phyloP scores from a whole-genome alignment of 2,329 filamentous ascomycete species.

The Calonectria henricotiae region DNA sequence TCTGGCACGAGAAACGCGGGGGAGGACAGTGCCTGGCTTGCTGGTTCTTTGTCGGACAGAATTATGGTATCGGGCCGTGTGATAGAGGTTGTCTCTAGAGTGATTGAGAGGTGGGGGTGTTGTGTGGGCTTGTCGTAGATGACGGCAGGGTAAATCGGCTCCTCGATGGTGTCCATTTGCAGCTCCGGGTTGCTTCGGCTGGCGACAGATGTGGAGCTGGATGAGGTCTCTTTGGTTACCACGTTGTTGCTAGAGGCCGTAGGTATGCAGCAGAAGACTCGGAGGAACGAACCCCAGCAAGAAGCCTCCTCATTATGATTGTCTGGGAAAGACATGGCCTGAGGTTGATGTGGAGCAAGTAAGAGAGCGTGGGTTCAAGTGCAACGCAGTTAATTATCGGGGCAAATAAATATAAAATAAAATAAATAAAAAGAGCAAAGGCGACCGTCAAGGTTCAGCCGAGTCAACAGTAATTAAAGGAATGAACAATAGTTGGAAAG shows the following conservation, averaged over 20 bases:
- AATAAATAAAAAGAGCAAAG: background rate
- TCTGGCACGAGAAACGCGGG: background rate
- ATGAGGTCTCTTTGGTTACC: background rate
- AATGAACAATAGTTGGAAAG: constrained; percentile 11
- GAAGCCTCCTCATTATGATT: background rate
- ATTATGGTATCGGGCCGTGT: background rate
- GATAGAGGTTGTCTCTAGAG: background rate
- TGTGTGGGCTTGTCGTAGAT: constrained; percentile 3
- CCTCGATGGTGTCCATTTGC: background rate
- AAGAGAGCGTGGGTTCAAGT: background rate
- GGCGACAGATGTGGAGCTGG: background rate
- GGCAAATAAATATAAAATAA: background rate
- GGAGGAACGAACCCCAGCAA: background rate
- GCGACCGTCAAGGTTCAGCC: constrained; percentile 17
- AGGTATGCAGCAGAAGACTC: background rate
- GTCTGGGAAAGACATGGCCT: background rate
- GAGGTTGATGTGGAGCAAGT: background rate
- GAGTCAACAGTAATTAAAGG: background rate
- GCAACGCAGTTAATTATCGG: background rate
- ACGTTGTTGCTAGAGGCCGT: background rate
- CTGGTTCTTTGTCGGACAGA: background rate
- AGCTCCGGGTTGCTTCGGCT: background rate
- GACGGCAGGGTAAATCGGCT: background rate
- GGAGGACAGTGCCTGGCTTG: background rate
- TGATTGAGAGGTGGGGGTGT: background rate